Evolutionary conservation across 352 stramenopile species (phyloP).

Genomic region (Pilasporangium apinafurcum): DNA sequence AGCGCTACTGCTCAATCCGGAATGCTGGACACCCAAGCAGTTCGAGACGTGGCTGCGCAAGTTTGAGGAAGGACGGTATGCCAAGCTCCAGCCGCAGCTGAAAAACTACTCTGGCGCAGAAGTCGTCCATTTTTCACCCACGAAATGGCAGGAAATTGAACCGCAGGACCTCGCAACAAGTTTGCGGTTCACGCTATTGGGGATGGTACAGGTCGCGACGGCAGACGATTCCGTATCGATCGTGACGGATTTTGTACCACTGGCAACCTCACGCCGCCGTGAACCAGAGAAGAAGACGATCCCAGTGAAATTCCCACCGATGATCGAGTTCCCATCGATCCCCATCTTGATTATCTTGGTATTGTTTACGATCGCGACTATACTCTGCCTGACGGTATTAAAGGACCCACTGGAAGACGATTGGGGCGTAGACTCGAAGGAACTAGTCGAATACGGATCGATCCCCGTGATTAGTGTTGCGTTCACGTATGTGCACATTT

Average conservation of each 20-base stretch:
- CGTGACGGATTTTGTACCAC: constrained; percentile 72
- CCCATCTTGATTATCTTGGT: constrained; percentile 35
- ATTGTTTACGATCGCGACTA: constrained; percentile 39
- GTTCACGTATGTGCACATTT: constrained; percentile 95
- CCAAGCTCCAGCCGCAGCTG: constrained; percentile 35
- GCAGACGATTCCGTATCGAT: constrained; percentile 56
- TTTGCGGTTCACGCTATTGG: constrained; percentile 79
- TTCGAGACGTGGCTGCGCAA: constrained; percentile 66
- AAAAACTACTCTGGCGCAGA: constrained; percentile 57
- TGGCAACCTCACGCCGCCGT: constrained; percentile 15
- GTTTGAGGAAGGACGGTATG: constrained; percentile 74
- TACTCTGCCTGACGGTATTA: constrained; percentile 78
- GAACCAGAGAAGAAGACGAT: constrained; percentile 18
- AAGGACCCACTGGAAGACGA: constrained; percentile 40
- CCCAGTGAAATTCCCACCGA: constrained; percentile 73
- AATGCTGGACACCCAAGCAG: constrained; percentile 75
- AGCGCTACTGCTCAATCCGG: constrained; percentile 64
- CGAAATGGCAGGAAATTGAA: constrained; percentile 48
- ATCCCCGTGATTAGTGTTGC: constrained; percentile 84
- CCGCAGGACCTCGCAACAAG: constrained; percentile 65
- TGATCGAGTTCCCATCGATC: constrained; percentile 72
- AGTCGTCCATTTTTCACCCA: constrained; percentile 57
- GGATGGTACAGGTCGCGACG: constrained; percentile 78
- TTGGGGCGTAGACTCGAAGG: constrained; percentile 49
- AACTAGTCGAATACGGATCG: constrained; percentile 74